Percentiles rank a stretch among this genome's conserved stretches.
Conservation (phyloP, 2,329 filamentous ascomycete genomes). For the Talaromyces pinophilus region DNA sequence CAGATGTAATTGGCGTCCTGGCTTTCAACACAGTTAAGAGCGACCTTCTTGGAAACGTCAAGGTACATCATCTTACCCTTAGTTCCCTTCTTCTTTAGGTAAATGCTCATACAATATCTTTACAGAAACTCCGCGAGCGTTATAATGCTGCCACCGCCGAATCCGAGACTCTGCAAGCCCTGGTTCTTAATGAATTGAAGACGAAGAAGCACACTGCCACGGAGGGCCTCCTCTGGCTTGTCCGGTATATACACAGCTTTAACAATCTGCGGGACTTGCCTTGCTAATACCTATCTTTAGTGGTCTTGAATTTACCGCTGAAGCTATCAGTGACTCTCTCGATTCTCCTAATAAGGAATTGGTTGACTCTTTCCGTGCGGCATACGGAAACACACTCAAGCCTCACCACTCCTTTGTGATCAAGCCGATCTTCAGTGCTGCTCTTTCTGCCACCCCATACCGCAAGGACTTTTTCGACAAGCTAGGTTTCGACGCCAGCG, state of each 20-base stretch:
- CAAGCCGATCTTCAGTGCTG: conserved; percentile 88
- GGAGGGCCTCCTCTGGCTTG: conserved; percentile 88
- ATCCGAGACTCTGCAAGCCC: conserved; percentile 80
- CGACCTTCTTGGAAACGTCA: conserved; percentile 89
- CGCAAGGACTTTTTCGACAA: conserved; percentile 90
- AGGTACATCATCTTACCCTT: conserved; percentile 56
- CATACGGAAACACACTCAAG: conserved; percentile 86
- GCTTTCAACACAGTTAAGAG: conserved; percentile 89
- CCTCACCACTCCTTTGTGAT: conserved; percentile 85
- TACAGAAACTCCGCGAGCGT: conserved; percentile 83
- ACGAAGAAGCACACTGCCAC: conserved; percentile 84
- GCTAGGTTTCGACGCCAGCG: conserved; percentile 62
- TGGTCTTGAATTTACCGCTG: conserved; percentile 89
- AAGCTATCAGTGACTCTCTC: conserved; percentile 77
- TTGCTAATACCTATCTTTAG: conserved; percentile 48
- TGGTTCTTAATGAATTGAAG: conserved; percentile 84
- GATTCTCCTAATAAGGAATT: conserved; percentile 70
- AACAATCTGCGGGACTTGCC: too few species aligned
- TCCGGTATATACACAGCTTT: conserved; percentile 61
- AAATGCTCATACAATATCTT: conserved; percentile 1
- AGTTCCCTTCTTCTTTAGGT: conserved; percentile 10
- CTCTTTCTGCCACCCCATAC: conserved; percentile 92
- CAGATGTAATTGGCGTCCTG: conserved; percentile 63
- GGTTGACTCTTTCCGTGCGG: conserved; percentile 77
- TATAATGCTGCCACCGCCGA: conserved; percentile 75